Base-by-base conservation (phyloP, 2,329 filamentous ascomycete species). In the Ophiocordyceps polyrhachis-furcata region DNA sequence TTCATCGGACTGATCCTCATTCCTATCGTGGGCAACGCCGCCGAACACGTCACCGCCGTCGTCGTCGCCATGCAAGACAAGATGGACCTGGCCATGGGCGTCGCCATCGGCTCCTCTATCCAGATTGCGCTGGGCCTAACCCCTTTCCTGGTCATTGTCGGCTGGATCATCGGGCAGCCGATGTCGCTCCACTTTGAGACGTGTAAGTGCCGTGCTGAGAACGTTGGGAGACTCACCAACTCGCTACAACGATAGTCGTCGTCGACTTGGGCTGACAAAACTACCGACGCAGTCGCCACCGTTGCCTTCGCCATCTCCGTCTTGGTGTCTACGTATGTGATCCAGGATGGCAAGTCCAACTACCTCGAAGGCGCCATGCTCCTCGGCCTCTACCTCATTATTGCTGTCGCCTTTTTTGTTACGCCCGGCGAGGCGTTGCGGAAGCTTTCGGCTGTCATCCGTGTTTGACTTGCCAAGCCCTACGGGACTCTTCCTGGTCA, bases 251-350 rank as follows among this genome's bases (percentile, higher is more conserved):
- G 14, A 35, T 35, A 14, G 7, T n/a, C 14, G 7, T n/a, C 5
- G 31, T 28, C 25, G 25, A 11, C 8, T 2, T 2, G 14, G 31
- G 14, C 31, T 35, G 14, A 35, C 31, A 15, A n/a, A n/a, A 35
- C 25, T 61, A 85, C 6, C 21, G 21, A 23, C 85, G 48, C 71
- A 86, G 43, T 93, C 93, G 85, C 93, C 70, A 93, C 85, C 0
- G 82, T 91, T 20, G 84, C 81, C 46, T 73, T 93, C 55, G 93
- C 93, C 61, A 76, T 89, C 44, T 83, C 78, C 44, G 79, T 86
- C 8, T 79, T 93, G 50, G 86, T 93, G 49, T 83, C 89, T 62
- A 91, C 89, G 62, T 93, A 91, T 58, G 64, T 93, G 48, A 85
- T 93, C 43, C 67, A 89, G 48, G 86, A 93, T 55, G 85, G 85